Base-by-base conservation (phyloP, 108 stramenopile species). In the Cyclostephanos tholiformis region DNA sequence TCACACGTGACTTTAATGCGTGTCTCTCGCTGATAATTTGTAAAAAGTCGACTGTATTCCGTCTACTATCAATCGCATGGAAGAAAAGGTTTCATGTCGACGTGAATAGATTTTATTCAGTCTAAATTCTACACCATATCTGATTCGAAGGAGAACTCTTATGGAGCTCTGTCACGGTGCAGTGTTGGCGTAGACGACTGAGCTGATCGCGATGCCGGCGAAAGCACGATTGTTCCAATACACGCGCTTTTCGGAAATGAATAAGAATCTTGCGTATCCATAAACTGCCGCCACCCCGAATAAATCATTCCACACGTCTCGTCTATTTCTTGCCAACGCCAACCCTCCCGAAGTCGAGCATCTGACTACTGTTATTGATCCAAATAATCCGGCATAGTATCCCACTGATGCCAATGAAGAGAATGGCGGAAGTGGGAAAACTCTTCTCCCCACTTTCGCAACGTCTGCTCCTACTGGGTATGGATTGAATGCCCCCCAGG, bases 401-500 rank as follows among this genome's bases (percentile, higher is more conserved):
- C 69, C 63, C 6, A 77, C 53, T 5, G 76, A 77, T 25, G 76
- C 39, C 55, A 70, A 56, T 1, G 76, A 77, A 41, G 76, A 77
- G 48, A 77, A 77, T 4, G 69, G 69, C 27, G 59, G 63, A 22
- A 77, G 76, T 12, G 67, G 69, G 30, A 71, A 43, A 36, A 77
- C 65, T 29, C 65, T 77, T 17, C 36, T 36, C 5, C 76, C 69
- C 23, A 39, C 64, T 29, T 65, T 62, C 11, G 41, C 41, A 17
- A 76, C 63, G 23, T 44, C 38, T 23, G 43, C 63, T 6, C 63
- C 30, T 1, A 77, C 46, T 26, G 76, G 76, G 22, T 63, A 65
- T 5, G 76, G 76, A 43, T 77, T 77, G 35, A 77, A 77, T 41
- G 62, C 69, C 22, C 76, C 76, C 76, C 76, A 77, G 20, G 38